A percentile compares a stretch with the other conserved stretches of the same genome.
phyloP scores from a whole-genome alignment of 2,329 filamentous ascomycete genomes.

The Aureobasidium sp. region DNA sequence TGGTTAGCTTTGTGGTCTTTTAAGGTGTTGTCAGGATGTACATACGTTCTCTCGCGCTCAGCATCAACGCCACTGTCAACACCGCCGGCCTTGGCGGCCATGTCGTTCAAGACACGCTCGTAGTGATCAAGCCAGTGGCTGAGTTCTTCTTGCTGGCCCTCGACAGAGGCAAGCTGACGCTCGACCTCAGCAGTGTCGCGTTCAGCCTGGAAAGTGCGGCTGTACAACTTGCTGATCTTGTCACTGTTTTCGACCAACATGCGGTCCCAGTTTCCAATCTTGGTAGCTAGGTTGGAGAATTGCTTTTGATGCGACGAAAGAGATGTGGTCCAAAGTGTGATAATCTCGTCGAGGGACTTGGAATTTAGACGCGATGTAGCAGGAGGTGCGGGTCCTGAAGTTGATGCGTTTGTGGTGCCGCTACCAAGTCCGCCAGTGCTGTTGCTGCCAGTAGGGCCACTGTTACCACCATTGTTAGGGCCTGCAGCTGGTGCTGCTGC shows the following conservation, averaged over 20 bases:
- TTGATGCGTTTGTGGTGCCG: slow-evolving; percentile 58
- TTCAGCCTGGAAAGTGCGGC: slow-evolving; percentile 88
- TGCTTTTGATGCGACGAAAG: slow-evolving; percentile 94
- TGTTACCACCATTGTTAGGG: slow-evolving; percentile 15
- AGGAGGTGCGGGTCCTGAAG: slow-evolving; percentile 69
- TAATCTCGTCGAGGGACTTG: slow-evolving; percentile 98
- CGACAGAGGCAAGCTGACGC: slow-evolving; percentile 78
- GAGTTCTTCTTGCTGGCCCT: slow-evolving; percentile 87
- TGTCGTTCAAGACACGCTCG: slow-evolving; percentile 80
- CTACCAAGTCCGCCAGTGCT: slow-evolving; percentile 20
- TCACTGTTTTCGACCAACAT: slow-evolving; percentile 88
- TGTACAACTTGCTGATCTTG: slow-evolving; percentile 88
- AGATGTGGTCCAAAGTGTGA: slow-evolving; percentile 92
- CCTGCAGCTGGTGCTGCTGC: slow-evolving; percentile 8
- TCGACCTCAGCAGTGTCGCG: slow-evolving; percentile 90
- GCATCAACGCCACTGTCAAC: slow-evolving; percentile 80
- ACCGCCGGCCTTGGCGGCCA: slow-evolving; percentile 60
- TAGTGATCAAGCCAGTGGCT: slow-evolving; percentile 83
- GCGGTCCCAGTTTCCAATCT: slow-evolving; percentile 85
- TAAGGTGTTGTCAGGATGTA: slow-evolving; percentile 14
- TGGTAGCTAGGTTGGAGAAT: slow-evolving; percentile 81
- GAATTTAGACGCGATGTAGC: slow-evolving; percentile 83
- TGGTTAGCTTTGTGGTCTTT: slow-evolving; percentile 18
- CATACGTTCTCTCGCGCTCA: slow-evolving; percentile 83
- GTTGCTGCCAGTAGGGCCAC: slow-evolving; percentile 22